Conservation (phyloP, 306 rosid genomes). For the Neltuma alba region DNA sequence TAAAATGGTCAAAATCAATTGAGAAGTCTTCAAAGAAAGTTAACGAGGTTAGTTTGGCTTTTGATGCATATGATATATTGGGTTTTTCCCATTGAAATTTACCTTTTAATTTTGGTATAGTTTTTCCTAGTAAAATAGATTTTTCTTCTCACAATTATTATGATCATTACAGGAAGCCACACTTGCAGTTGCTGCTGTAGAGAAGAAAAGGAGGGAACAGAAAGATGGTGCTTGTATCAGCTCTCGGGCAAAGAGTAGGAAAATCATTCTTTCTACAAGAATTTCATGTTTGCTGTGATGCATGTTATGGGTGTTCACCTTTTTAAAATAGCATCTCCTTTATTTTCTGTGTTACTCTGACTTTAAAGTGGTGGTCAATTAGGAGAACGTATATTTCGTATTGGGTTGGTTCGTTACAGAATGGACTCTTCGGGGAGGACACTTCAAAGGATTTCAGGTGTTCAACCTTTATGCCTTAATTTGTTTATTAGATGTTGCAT, state of each 20-base stretch:
- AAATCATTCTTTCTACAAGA: conserved; percentile 57
- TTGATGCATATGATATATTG: conserved; percentile 5
- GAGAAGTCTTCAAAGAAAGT: conserved; percentile 87
- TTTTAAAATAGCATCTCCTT: not conserved
- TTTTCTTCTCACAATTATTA: conserved; percentile 28
- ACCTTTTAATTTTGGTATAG: conserved; percentile 8
- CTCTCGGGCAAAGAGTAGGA: conserved; percentile 63
- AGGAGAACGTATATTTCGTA: conserved; percentile 81
- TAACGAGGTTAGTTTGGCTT: conserved; percentile 77
- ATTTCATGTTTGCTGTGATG: conserved; percentile 9
- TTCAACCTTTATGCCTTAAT: conserved; percentile 14
- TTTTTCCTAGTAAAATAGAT: conserved; percentile 28
- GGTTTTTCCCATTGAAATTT: conserved; percentile 14
- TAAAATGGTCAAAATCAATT: conserved; percentile 98
- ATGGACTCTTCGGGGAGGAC: conserved; percentile 90
- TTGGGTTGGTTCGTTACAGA: conserved; percentile 71
- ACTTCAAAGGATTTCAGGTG: conserved; percentile 87
- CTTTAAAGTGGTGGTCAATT: conserved; percentile 42
- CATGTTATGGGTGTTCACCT: not conserved
- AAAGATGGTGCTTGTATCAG: conserved; percentile 49
- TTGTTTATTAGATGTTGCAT: conserved; percentile 11
- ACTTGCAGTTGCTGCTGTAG: conserved; percentile 92
- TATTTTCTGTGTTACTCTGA: conserved; percentile 33
- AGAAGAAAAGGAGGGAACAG: conserved; percentile 84
- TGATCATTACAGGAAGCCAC: conserved; percentile 82